Percentiles rank a stretch among this genome's conserved stretches.
Evolutionary conservation across 2,329 filamentous ascomycete genomes (phyloP).

Genomic region (Pseudogymnoascus verrucosus): DNA sequence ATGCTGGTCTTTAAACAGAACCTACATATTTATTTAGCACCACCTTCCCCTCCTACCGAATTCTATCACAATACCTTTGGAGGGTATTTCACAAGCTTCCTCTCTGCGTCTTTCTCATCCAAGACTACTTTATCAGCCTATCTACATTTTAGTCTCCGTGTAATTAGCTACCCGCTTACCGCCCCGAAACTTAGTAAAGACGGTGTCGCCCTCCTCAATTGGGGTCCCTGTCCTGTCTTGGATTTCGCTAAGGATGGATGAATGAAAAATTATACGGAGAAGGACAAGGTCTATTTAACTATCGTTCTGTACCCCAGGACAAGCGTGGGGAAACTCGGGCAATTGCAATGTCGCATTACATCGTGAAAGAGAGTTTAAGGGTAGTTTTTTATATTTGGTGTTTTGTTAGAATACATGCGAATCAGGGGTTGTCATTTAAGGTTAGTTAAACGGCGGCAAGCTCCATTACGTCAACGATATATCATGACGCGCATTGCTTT

Average conservation of each 20-base stretch:
- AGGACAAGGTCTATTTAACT: too few species aligned
- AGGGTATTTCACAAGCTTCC: conserved; percentile 33
- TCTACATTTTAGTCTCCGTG: background rate
- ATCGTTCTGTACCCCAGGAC: too few species aligned
- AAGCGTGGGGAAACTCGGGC: too few species aligned
- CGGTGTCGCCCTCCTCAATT: conserved; percentile 33
- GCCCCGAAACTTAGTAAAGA: conserved; percentile 34
- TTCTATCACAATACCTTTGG: conserved; percentile 30
- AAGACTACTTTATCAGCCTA: conserved; percentile 33
- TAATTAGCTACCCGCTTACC: conserved; percentile 25
- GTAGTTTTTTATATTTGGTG: background rate
- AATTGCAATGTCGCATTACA: background rate
- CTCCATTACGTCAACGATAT: background rate
- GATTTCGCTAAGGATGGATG: background rate
- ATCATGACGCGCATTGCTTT: background rate
- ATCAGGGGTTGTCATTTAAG: background rate
- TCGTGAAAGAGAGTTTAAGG: background rate
- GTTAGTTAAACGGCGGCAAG: background rate
- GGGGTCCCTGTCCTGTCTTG: conserved; percentile 31
- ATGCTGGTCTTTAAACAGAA: conserved; percentile 33
- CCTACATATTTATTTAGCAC: conserved; percentile 18
- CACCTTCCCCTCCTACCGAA: background rate
- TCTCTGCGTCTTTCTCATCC: conserved; percentile 29
- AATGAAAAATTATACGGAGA: too few species aligned
- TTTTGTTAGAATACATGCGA: too few species aligned